Evolutionary conservation across 2,329 filamentous ascomycete genomes (phyloP).

Genomic region (Fusarium newnesense): DNA sequence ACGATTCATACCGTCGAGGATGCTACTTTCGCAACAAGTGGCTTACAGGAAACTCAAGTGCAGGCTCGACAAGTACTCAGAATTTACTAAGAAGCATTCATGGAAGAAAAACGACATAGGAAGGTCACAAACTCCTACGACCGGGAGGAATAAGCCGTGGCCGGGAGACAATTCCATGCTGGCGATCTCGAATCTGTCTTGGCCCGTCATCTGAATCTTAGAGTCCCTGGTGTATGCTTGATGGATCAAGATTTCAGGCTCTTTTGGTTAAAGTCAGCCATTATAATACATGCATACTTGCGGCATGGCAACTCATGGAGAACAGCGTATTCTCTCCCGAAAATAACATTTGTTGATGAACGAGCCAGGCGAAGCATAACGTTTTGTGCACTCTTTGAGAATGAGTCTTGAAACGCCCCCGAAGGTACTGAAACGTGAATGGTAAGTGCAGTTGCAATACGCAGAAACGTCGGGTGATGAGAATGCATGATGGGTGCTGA

Average conservation of each 20-base stretch:
- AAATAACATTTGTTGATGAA: background rate
- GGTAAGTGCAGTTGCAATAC: background rate
- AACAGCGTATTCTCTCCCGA: background rate
- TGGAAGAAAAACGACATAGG: background rate
- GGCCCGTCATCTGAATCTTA: too few species aligned
- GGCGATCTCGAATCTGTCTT: background rate
- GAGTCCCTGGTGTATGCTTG: too few species aligned
- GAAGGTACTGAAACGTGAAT: background rate
- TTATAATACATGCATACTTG: background rate
- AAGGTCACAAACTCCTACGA: background rate
- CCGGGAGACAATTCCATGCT: background rate
- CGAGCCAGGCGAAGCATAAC: too few species aligned
- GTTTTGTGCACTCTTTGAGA: too few species aligned
- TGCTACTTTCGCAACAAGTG: too few species aligned
- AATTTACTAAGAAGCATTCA: background rate
- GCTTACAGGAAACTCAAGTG: background rate
- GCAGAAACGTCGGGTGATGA: background rate
- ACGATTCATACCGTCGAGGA: too few species aligned
- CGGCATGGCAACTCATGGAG: background rate
- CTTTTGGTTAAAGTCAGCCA: background rate
- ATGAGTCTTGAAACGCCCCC: background rate
- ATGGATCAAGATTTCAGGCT: background rate
- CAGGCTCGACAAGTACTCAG: background rate
- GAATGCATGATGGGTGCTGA: slow-evolving; percentile 19
- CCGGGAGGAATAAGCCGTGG: rapidly evolving